These are phyloP conservation scores for Talaromyces sp. DNA, from an alignment of 2,329 filamentous ascomycete species.

Conservation along the genomic window DNA sequence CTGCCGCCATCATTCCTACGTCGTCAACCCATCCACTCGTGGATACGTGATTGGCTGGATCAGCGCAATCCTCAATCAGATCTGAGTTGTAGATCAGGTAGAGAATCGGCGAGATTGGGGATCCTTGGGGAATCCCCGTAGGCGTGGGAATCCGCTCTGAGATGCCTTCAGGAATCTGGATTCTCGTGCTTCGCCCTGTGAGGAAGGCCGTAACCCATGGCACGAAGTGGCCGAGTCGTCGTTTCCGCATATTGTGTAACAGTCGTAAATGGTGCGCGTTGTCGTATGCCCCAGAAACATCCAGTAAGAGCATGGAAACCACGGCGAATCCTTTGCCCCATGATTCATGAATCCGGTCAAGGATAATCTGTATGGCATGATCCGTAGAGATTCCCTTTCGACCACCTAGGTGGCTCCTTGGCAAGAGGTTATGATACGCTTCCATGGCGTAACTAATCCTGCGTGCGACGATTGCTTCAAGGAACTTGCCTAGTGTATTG, in stretches of 20 bases:
- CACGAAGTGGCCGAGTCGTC: neutral
- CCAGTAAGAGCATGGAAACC: neutral
- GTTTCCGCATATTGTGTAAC: neutral
- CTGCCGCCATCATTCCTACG: neutral
- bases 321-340: neutral
- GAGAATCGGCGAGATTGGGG: neutral
- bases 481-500: slow-evolving; percentile 1
- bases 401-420: neutral
- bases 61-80: neutral
- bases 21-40: neutral
- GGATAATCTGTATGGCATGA: neutral
- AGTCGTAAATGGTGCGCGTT: neutral
- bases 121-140: neutral
- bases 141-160: neutral
- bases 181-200: neutral
- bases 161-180: neutral
- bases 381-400: neutral
- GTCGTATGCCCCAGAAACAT: neutral
- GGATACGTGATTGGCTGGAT: neutral
- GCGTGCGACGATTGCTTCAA: neutral
- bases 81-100: neutral
- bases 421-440: too few relatives aligned
- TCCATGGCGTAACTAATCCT: slow-evolving; percentile 6
- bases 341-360: neutral
- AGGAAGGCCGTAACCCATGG: neutral